Conservation (phyloP, 208 protist species). For the Wallacemonas sp. region DNA sequence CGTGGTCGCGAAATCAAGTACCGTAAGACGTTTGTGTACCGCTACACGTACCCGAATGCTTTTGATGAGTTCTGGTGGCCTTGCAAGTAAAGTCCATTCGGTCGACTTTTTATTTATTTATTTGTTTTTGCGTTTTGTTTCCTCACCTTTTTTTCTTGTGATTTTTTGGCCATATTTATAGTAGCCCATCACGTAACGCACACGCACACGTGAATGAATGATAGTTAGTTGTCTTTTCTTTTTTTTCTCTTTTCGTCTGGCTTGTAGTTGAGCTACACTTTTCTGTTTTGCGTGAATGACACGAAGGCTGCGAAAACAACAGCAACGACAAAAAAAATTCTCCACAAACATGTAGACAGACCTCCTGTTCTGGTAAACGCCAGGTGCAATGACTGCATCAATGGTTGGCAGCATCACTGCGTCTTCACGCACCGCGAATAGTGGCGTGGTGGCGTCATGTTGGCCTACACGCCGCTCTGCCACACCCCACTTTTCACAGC, state of each 20-base stretch:
- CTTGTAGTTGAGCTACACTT: neutral
- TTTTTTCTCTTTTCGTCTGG: neutral
- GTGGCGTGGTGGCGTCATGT: no score
- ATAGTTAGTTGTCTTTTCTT: neutral
- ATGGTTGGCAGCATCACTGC: no score
- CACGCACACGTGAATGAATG: no score
- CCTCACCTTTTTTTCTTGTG: neutral
- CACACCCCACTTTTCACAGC: no score
- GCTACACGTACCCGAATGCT: slow-evolving; percentile 90
- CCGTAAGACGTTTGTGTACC: slow-evolving; percentile 90
- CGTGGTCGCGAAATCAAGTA: slow-evolving; percentile 89
- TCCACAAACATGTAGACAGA: no score
- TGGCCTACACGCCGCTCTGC: no score
- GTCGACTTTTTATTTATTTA: neutral
- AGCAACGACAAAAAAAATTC: no score
- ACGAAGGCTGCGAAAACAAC: no score
- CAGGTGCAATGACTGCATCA: no score
- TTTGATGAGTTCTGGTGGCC: slow-evolving; percentile 93
- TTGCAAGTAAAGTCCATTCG: slow-evolving; percentile 49
- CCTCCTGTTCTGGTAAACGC: no score
- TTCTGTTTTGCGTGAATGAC: no score
- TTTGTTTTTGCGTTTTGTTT: neutral
- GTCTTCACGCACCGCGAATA: no score
- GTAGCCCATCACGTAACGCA: neutral
- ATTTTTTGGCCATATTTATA: neutral